Percentiles rank a stretch among this genome's conserved stretches.
These are phyloP conservation scores for Beauveria sp. DNA, from an alignment of 2,329 filamentous ascomycete species.

Conservation along the genomic window DNA sequence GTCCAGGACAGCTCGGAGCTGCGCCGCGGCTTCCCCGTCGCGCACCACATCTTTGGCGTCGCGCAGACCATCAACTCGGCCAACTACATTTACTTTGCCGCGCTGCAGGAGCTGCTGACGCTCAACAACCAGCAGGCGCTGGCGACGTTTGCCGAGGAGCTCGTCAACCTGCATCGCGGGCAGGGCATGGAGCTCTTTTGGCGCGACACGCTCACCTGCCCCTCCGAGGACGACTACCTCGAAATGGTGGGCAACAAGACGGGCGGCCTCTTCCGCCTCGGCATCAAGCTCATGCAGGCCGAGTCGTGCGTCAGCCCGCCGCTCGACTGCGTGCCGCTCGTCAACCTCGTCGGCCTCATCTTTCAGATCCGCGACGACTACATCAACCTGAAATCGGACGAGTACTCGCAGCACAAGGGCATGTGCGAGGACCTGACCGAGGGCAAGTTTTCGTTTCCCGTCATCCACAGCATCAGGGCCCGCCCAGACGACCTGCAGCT, in stretches of 20 bases:
- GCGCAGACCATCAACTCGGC: slow-evolving; percentile 86
- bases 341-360: slow-evolving; percentile 76
- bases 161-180: slow-evolving; percentile 76
- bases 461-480: slow-evolving; percentile 85
- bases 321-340: slow-evolving; percentile 72
- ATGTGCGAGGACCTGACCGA: slow-evolving; percentile 93
- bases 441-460: slow-evolving; percentile 92
- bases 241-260: slow-evolving; percentile 93
- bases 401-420: slow-evolving; percentile 84
- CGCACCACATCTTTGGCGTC: slow-evolving; percentile 76
- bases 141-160: slow-evolving; percentile 70
- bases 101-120: slow-evolving; percentile 65
- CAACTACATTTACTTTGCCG: slow-evolving; percentile 82
- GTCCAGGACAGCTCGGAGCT: slow-evolving; percentile 76
- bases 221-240: slow-evolving; percentile 82
- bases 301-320: slow-evolving; percentile 41
- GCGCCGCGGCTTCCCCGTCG: slow-evolving; percentile 71
- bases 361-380: slow-evolving; percentile 95
- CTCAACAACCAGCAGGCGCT: slow-evolving; percentile 62
- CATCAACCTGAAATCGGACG: slow-evolving; percentile 68
- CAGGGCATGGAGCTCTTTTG: slow-evolving; percentile 91
- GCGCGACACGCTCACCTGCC: slow-evolving; percentile 77
- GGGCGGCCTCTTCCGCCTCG: slow-evolving; percentile 75
- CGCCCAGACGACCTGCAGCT: slow-evolving; percentile 69
- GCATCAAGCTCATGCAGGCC: slow-evolving; percentile 82